Base-by-base conservation (phyloP, 345 rosid genomes). In the Psidium friedrichsthalianum region DNA sequence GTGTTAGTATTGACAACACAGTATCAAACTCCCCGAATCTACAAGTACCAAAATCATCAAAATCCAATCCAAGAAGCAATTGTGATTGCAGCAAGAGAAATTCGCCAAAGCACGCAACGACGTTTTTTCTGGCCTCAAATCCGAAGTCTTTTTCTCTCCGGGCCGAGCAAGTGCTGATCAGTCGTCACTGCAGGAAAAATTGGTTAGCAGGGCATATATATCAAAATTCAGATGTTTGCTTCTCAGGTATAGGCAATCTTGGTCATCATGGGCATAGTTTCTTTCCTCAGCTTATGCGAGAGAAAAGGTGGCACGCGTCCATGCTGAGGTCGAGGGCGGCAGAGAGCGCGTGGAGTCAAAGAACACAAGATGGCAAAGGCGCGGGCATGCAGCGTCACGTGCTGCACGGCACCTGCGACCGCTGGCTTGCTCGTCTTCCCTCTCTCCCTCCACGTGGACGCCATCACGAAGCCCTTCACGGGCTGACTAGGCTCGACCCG, bases 271-370 rank as follows among this genome's bases (percentile, higher is more conserved):
- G 93, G 90, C 95, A 94, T 83, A 96, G 95, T n/a, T 88, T 96
- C 99, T 89, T 96, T 96, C 87, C 96, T 91, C 10, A 96, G 98
- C 87, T 94, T 95, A 47, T 90, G 93, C 11, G n/a, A n/a, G 98
- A 94, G 88, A 96, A 96, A 8, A 94, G 93, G 84, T 87, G 89
- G 89, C 98, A 95, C 32, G 98, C 99, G 27, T 95, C 99, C 88
- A 96, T 94, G 87, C 98, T 94, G n/a, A 96, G 91, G 91, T 96
- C 99, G 88, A 95, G 90, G 47, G 99, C 99, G 4, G 98, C 98
- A 4, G 99, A 95, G 47, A 96, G 97, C 44, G 99, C 98, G 16
- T 83, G 83, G n/a, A n/a, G n/a, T n/a, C n/a, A n/a, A n/a, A n/a
- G n/a, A n/a, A n/a, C n/a, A n/a, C n/a, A 95, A 96, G 58, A 96